Percentiles rank a stretch among this genome's conserved stretches.
Conservation (phyloP, 257 asterid species). For the Lycium ferocissimum region DNA sequence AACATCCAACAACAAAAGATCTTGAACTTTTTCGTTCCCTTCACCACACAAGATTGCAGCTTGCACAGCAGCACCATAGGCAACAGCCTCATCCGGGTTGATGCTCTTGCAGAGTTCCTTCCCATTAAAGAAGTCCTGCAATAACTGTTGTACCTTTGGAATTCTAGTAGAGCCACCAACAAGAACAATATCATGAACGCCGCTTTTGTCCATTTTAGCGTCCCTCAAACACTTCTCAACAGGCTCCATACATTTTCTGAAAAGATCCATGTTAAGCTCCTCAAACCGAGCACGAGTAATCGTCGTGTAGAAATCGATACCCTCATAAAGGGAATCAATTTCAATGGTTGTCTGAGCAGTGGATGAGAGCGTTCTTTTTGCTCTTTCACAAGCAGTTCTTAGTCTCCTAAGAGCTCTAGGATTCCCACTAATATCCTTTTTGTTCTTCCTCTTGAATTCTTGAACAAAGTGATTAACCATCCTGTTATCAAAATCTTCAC, state of each 20-base stretch:
- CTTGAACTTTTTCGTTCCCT: constrained; percentile 49
- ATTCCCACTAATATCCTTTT: constrained; percentile 47
- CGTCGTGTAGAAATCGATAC: constrained; percentile 44
- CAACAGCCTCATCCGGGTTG: constrained; percentile 53
- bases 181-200: constrained; percentile 47
- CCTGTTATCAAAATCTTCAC: constrained; percentile 46
- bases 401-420: constrained; percentile 49
- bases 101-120: constrained; percentile 57
- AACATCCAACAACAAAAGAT: constrained; percentile 43
- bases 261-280: constrained; percentile 48
- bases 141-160: constrained; percentile 48
- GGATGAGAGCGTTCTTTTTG: constrained; percentile 44
- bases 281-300: constrained; percentile 46
- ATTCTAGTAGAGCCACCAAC: constrained; percentile 57
- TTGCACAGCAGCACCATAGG: constrained; percentile 56
- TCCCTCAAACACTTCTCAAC: constrained; percentile 54
- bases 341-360: constrained; percentile 48
- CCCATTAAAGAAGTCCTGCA: constrained; percentile 54
- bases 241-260: constrained; percentile 53
- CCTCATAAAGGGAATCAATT: constrained; percentile 46
- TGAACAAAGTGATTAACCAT: constrained; percentile 52
- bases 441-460: constrained; percentile 46
- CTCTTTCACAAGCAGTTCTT: constrained; percentile 52
- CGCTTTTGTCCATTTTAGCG: constrained; percentile 52
- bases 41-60: constrained; percentile 51